Evolutionary conservation across 208 protist genomes (phyloP).

Genomic region (Crithidia acanthocephali): DNA sequence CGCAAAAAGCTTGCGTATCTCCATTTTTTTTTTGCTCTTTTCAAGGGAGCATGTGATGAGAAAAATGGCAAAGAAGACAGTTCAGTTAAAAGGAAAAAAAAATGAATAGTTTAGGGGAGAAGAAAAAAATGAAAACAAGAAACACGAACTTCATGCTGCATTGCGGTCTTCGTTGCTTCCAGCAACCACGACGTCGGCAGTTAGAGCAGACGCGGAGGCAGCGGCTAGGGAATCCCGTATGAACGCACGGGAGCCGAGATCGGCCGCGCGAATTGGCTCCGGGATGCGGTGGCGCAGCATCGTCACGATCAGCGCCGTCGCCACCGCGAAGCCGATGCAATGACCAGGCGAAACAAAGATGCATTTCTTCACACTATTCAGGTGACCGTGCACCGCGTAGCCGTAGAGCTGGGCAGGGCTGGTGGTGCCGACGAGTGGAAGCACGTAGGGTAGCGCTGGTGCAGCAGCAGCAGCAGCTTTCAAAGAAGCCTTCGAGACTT

Average conservation of each 20-base stretch:
- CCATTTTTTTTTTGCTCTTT: too few species aligned
- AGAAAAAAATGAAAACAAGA: conserved; percentile 10
- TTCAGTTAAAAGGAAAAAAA: conserved; percentile 6
- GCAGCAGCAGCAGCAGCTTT: background rate
- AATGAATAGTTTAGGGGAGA: background rate
- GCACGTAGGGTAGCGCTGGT: background rate
- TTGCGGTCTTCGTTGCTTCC: background rate
- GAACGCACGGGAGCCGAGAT: conserved; percentile 87
- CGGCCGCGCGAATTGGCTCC: conserved; percentile 94
- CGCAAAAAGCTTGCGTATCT: too few species aligned
- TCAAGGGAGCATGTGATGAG: too few species aligned
- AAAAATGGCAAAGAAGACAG: too few species aligned
- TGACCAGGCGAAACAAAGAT: conserved; percentile 96
- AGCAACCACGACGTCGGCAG: background rate
- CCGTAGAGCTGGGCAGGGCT: conserved; percentile 41
- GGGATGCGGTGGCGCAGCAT: conserved; percentile 82
- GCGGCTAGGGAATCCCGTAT: conserved; percentile 39
- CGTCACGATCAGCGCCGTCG: conserved; percentile 50
- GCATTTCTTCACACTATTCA: conserved; percentile 59
- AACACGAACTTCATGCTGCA: background rate
- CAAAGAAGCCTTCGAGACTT: background rate
- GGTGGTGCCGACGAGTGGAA: conserved; percentile 18
- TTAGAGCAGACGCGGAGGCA: background rate
- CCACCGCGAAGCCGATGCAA: conserved; percentile 72
- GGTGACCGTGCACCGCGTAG: conserved; percentile 54